Conservation (phyloP, 2,329 filamentous ascomycete species). For the Calonectria honghensis region DNA sequence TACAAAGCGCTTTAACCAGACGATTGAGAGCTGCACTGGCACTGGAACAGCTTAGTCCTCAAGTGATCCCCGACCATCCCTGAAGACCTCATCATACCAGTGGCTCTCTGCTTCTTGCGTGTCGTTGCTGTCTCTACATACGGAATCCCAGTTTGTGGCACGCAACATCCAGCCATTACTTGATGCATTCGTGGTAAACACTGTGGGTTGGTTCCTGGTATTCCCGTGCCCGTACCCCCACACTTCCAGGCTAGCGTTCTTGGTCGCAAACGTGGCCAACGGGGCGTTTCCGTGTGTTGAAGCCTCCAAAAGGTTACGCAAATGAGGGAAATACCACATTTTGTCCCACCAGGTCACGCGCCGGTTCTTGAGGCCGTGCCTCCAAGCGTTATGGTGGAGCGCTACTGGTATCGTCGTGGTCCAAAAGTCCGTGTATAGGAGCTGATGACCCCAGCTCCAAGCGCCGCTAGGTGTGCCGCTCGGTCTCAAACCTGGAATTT, state of each 20-base stretch:
- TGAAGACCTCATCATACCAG: constrained; percentile 2
- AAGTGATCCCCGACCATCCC: neutral
- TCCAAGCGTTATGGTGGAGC: neutral
- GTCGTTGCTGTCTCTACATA: neutral
- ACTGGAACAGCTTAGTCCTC: neutral
- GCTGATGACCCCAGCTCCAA: neutral
- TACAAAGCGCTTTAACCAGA: too few species aligned
- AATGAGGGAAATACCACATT: neutral
- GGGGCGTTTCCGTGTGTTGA: neutral
- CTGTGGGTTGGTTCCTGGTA: neutral
- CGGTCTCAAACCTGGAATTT: neutral
- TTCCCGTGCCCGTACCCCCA: neutral
- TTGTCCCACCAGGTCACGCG: neutral
- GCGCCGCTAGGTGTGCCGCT: too few species aligned
- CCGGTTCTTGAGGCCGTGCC: neutral
- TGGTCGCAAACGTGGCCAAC: neutral
- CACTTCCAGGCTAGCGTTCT: neutral
- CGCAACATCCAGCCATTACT: neutral
- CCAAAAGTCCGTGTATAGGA: neutral
- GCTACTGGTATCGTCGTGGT: neutral
- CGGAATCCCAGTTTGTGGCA: neutral
- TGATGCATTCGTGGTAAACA: neutral
- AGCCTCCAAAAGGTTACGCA: neutral
- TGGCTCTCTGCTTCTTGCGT: neutral
- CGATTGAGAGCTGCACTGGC: neutral